A percentile compares a stretch with the other conserved stretches of the same genome.
These are phyloP conservation scores for Acanthamoeba castellanii DNA, from an alignment of 208 protist genomes.

Conservation along the genomic window DNA sequence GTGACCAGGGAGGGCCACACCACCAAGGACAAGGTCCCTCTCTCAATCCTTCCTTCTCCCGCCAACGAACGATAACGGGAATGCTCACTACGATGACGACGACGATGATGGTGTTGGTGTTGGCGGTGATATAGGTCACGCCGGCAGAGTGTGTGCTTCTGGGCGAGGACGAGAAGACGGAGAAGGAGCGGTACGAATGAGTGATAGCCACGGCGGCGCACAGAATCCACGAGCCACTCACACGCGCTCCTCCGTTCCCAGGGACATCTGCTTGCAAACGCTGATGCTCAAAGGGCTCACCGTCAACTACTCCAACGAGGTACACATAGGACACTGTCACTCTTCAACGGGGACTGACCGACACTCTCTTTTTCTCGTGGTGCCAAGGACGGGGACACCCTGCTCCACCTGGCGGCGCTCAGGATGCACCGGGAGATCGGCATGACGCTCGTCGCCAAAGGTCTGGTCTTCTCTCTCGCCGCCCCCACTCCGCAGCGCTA, in stretches of 20 bases:
- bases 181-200: neutral
- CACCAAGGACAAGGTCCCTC: neutral
- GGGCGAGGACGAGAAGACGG: neutral
- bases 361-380: neutral
- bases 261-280: slow-evolving; percentile 12
- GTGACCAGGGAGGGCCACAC: neutral
- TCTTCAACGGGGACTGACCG: neutral
- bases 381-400: neutral
- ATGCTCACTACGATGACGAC: too few species aligned
- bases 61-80: too few species aligned
- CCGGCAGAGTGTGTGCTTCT: slow-evolving; percentile 25
- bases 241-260: neutral
- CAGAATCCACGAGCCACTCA: neutral
- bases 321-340: neutral
- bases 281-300: slow-evolving; percentile 41
- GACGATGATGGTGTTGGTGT: neutral
- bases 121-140: neutral
- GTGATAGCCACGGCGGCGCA: too few species aligned
- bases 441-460: slow-evolving; percentile 23
- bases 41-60: too few species aligned
- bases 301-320: neutral
- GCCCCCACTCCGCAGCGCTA: neutral
- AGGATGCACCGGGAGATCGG: neutral
- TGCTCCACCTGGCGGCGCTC: neutral
- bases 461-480: neutral